These are phyloP conservation scores for Cercophora newfieldiana DNA, from an alignment of 495 filamentous ascomycete genomes.

Conservation along the genomic window DNA sequence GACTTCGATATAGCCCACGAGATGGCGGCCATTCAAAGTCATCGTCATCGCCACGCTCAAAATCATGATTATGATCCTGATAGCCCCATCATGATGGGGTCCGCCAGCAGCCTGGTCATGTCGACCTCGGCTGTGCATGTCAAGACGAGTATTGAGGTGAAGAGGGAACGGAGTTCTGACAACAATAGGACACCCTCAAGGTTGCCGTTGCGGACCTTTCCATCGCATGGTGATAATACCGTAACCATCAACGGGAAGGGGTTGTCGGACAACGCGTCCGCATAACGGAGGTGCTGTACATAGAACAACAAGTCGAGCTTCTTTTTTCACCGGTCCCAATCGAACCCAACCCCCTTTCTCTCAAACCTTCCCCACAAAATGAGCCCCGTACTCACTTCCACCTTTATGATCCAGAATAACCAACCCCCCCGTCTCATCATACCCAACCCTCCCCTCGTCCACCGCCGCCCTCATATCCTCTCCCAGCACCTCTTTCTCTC, in stretches of 20 bases:
- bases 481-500: conserved; percentile 57
- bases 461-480: conserved; percentile 60
- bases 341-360: not conserved
- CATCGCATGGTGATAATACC: not conserved
- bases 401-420: conserved; percentile 32
- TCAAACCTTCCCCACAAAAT: not conserved
- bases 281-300: not conserved
- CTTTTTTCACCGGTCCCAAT: not conserved
- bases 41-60: not conserved
- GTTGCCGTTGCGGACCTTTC: not conserved
- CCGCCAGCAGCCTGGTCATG: not conserved
- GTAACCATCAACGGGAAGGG: conserved; percentile 21
- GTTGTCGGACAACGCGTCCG: not conserved
- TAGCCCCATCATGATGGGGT: not conserved
- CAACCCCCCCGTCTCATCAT: conserved; percentile 58
- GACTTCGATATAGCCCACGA: not conserved
- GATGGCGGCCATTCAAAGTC: not conserved
- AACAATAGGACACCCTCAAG: not conserved
- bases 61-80: not conserved
- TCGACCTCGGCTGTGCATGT: conserved; percentile 7
- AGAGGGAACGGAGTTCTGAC: conserved; percentile 10
- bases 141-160: conserved; percentile 22
- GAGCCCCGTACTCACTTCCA: not conserved
- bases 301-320: not conserved
- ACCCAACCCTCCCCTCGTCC: conserved; percentile 57